Percentiles rank a stretch among this genome's conserved stretches.
Evolutionary conservation across 805 yeast species (phyloP).

Genomic region (Isabelozyma heimii): DNA sequence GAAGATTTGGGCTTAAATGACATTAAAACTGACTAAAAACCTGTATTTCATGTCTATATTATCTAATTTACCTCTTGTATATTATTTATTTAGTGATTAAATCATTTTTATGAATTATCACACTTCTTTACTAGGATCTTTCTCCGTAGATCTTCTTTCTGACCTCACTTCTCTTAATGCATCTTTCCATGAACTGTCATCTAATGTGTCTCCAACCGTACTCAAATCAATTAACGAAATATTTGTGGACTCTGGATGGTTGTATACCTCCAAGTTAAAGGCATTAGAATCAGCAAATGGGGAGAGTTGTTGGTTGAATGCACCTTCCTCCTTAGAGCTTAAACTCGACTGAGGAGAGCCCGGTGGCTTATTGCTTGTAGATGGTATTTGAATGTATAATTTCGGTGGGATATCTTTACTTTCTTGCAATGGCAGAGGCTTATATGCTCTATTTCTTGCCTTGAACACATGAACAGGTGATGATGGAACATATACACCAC

Average conservation of each 20-base stretch:
- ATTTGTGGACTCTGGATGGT: background rate
- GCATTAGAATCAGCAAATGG: conserved; percentile 9
- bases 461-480: conserved; percentile 25
- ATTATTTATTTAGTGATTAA: background rate
- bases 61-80: conserved; percentile 2
- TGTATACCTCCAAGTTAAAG: background rate
- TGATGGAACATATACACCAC: conserved; percentile 28
- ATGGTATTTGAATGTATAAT: conserved; percentile 15
- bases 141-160: conserved; percentile 3
- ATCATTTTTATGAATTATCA: background rate
- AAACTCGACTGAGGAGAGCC: background rate
- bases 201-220: conserved; percentile 22
- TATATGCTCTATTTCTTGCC: conserved; percentile 8
- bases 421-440: background rate
- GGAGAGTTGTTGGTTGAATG: conserved; percentile 4
- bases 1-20: conserved; percentile 84
- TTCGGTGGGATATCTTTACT: conserved; percentile 10
- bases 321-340: conserved; percentile 5
- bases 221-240: conserved; percentile 17
- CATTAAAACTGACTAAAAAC: conserved; percentile 34
- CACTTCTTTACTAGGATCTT: background rate
- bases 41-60: background rate
- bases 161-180: conserved; percentile 18
- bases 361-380: conserved; percentile 1
- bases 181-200: conserved; percentile 23